These are phyloP conservation scores for Epichloe uncinata DNA, from an alignment of 2,329 filamentous ascomycete genomes.

Conservation along the genomic window DNA sequence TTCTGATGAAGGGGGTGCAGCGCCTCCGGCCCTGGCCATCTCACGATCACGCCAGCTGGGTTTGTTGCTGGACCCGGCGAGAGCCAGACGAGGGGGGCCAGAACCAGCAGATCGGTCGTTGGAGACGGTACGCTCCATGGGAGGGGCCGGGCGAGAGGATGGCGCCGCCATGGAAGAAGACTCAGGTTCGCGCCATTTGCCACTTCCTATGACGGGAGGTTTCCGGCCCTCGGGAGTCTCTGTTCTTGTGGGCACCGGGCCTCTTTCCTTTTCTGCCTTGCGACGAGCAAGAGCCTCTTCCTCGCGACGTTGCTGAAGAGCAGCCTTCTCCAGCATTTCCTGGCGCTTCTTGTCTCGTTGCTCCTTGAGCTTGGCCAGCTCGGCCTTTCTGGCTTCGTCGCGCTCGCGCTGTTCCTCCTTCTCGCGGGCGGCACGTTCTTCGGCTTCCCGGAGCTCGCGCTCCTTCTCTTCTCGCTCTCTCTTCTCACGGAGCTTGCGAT, in stretches of 20 bases:
- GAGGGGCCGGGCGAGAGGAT: conserved; percentile 14
- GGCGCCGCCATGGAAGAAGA: conserved; percentile 16
- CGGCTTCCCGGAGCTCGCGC: conserved; percentile 63
- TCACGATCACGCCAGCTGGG: conserved; percentile 64
- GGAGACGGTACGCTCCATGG: conserved; percentile 34
- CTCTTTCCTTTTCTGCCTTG: conserved; percentile 49
- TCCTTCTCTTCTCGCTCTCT: conserved; percentile 76
- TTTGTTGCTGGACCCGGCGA: conserved; percentile 46
- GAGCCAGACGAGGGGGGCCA: conserved; percentile 47
- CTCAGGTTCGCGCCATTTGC: conserved; percentile 32
- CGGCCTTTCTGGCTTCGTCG: conserved; percentile 67
- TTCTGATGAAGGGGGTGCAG: conserved; percentile 24
- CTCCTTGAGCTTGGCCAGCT: conserved; percentile 53
- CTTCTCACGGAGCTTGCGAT: conserved; percentile 71
- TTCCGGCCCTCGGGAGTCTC: conserved; percentile 18
- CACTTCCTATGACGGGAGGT: conserved; percentile 21
- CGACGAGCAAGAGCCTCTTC: conserved; percentile 74
- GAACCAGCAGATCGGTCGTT: conserved; percentile 26
- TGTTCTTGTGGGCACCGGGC: conserved; percentile 8
- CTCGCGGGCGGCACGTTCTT: conserved; percentile 68
- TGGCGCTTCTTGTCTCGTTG: conserved; percentile 54
- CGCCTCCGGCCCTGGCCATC: conserved; percentile 31
- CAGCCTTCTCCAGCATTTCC: conserved; percentile 50
- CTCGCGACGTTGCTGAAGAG: conserved; percentile 66
- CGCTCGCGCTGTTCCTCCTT: conserved; percentile 71